A percentile compares a stretch with the other conserved stretches of the same genome.
Conservation (phyloP, 2,329 filamentous ascomycete species). For the Scopulariopsis brevicaulis region DNA sequence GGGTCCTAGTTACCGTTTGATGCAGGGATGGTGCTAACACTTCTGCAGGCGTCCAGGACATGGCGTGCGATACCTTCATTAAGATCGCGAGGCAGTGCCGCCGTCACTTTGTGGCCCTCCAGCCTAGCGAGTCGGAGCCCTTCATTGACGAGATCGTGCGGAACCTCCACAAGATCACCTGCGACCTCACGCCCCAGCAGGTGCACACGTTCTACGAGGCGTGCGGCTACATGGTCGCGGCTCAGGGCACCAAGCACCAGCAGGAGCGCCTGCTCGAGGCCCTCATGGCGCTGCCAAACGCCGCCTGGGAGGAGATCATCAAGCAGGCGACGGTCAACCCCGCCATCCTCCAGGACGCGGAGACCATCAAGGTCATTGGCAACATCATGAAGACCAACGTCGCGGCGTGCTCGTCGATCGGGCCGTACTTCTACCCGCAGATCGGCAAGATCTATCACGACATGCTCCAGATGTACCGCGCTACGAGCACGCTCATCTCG, state of each 20-base stretch:
- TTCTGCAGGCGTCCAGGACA: conserved; percentile 76
- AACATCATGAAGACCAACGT: conserved; percentile 99
- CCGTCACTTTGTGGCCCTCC: conserved; percentile 90
- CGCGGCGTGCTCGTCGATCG: conserved; percentile 93
- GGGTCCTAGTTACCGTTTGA: conserved; percentile 12
- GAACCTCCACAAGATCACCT: conserved; percentile 91
- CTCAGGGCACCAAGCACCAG: conserved; percentile 87
- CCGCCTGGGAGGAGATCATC: conserved; percentile 94
- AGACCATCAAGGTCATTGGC: conserved; percentile 96
- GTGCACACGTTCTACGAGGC: conserved; percentile 99
- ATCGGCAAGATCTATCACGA: conserved; percentile 96
- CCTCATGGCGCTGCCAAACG: conserved; percentile 86
- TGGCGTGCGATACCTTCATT: conserved; percentile 99
- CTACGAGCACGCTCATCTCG: conserved; percentile 92
- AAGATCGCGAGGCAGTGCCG: conserved; percentile 99
- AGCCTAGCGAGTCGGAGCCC: conserved; percentile 86
- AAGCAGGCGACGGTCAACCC: conserved; percentile 76
- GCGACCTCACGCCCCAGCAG: conserved; percentile 89
- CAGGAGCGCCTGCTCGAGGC: conserved; percentile 88
- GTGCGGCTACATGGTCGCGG: conserved; percentile 97
- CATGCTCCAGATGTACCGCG: conserved; percentile 98
- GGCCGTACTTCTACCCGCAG: conserved; percentile 94
- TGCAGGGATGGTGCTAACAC: conserved; percentile 13
- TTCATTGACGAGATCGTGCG: conserved; percentile 99
- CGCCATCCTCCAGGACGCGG: conserved; percentile 75